Percentiles rank a stretch among this genome's conserved stretches.
These are phyloP conservation scores for Byssochlamys sp. DNA, from an alignment of 2,329 filamentous ascomycete genomes.

Conservation along the genomic window DNA sequence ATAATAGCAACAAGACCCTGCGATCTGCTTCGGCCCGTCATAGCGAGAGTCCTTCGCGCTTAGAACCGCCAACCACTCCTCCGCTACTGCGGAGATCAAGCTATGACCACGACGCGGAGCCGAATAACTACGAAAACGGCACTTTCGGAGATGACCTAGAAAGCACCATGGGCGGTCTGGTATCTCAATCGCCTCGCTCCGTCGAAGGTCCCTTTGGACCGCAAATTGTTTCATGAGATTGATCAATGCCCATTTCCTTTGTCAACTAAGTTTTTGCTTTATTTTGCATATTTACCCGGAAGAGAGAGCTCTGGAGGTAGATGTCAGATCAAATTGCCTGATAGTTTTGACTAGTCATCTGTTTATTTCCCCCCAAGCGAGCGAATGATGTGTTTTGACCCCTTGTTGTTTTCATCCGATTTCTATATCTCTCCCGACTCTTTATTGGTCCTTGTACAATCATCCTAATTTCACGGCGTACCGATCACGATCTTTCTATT, in stretches of 20 bases:
- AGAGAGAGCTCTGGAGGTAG: neutral
- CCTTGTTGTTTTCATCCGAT: neutral
- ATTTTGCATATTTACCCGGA: conserved; percentile 4
- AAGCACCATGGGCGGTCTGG: conserved; percentile 36
- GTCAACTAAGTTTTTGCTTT: conserved; percentile 1
- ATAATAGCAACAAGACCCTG: conserved; percentile 16
- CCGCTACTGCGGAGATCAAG: conserved; percentile 46
- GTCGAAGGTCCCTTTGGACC: conserved; percentile 25
- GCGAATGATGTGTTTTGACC: neutral
- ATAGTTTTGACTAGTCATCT: neutral
- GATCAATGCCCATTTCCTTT: neutral
- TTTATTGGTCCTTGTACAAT: neutral
- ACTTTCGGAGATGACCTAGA: conserved; percentile 43
- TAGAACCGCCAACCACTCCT: conserved; percentile 40
- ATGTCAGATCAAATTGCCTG: neutral
- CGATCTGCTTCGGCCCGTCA: conserved; percentile 23
- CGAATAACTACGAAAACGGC: conserved; percentile 36
- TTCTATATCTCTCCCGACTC: neutral
- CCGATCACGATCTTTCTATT: neutral
- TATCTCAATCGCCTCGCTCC: conserved; percentile 24
- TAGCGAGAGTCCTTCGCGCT: conserved; percentile 14
- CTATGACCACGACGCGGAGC: conserved; percentile 53
- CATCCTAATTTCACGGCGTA: neutral
- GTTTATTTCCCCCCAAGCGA: neutral
- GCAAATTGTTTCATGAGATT: conserved; percentile 11